phyloP scores from a whole-genome alignment of 371 early-diverging fungal species.

The Mucor racemosus region DNA sequence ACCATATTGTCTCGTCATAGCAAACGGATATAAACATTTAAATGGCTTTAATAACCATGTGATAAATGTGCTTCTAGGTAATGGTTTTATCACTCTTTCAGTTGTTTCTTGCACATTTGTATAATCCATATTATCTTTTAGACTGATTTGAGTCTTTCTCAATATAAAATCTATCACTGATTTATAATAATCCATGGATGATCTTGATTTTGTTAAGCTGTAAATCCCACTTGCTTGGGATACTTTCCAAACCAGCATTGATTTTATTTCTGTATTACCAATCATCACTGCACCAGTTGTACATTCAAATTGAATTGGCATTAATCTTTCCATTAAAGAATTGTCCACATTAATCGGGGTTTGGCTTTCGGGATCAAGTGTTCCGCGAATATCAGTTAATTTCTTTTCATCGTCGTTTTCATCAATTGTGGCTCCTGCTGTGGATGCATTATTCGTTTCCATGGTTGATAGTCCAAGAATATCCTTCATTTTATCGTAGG shows the following conservation, averaged over 20 bases:
- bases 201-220: slow-evolving; percentile 59
- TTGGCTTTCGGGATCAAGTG: slow-evolving; percentile 41
- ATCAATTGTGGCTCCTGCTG: background rate
- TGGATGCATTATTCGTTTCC: background rate
- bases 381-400: slow-evolving; percentile 11
- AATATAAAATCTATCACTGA: slow-evolving; percentile 58
- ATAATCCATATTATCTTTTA: slow-evolving; percentile 74
- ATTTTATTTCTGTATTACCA: slow-evolving; percentile 76
- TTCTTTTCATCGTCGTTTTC: background rate
- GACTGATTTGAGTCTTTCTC: slow-evolving; percentile 58
- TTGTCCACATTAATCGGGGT: slow-evolving; percentile 24
- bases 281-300: slow-evolving; percentile 74
- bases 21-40: slow-evolving; percentile 24
- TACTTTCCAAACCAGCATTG: slow-evolving; percentile 66
- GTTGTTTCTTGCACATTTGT: slow-evolving; percentile 14
- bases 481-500: slow-evolving; percentile 69
- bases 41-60: slow-evolving; percentile 11
- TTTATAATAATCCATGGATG: slow-evolving; percentile 66
- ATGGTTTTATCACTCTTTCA: background rate
- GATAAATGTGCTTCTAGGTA: slow-evolving; percentile 1
- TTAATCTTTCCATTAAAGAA: slow-evolving; percentile 58
- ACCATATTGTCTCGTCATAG: slow-evolving; percentile 35
- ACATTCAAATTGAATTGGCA: slow-evolving; percentile 78
- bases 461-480: slow-evolving; percentile 51
- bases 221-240: slow-evolving; percentile 69